Evolutionary conservation across 352 stramenopile species (phyloP).

Genomic region (Pythium sp.): DNA sequence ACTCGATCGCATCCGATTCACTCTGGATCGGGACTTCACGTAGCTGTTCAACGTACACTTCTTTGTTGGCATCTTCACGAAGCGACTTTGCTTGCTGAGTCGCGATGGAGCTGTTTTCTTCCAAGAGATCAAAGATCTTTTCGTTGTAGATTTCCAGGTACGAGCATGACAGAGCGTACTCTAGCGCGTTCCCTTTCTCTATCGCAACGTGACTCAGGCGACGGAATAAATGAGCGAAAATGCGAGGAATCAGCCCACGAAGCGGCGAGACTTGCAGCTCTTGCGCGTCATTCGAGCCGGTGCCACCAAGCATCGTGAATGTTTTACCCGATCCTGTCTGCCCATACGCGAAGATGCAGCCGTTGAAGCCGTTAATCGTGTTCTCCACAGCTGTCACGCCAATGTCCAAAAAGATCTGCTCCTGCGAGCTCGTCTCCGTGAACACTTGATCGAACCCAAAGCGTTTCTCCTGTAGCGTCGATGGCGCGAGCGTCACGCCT

Average conservation of each 20-base stretch:
- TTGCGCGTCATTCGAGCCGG: conserved; percentile 27
- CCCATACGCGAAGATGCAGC: conserved; percentile 89
- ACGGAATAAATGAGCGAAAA: conserved; percentile 82
- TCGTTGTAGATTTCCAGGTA: conserved; percentile 93
- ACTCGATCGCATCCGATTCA: conserved; percentile 65
- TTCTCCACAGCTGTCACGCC: conserved; percentile 79
- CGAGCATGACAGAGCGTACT: conserved; percentile 74
- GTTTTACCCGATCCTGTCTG: conserved; percentile 89
- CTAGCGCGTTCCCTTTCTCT: conserved; percentile 43
- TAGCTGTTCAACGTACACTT: conserved; percentile 81
- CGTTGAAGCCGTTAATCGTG: conserved; percentile 84
- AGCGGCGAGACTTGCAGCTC: conserved; percentile 48
- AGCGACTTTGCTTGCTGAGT: conserved; percentile 60
- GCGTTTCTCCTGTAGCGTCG: conserved; percentile 66
- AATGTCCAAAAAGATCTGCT: conserved; percentile 77
- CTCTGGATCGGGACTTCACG: conserved; percentile 60
- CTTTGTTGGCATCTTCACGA: conserved; percentile 71
- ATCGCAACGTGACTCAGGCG: conserved; percentile 40
- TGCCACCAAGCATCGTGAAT: conserved; percentile 82
- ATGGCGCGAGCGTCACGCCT: conserved; percentile 57
- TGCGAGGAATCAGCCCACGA: conserved; percentile 76
- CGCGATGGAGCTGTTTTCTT: conserved; percentile 43
- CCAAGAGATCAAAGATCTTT: conserved; percentile 85
- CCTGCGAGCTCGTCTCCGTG: conserved; percentile 57
- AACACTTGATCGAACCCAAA: conserved; percentile 89